Base-by-base conservation (phyloP, 257 asterid species). In the Paulownia fortunei region DNA sequence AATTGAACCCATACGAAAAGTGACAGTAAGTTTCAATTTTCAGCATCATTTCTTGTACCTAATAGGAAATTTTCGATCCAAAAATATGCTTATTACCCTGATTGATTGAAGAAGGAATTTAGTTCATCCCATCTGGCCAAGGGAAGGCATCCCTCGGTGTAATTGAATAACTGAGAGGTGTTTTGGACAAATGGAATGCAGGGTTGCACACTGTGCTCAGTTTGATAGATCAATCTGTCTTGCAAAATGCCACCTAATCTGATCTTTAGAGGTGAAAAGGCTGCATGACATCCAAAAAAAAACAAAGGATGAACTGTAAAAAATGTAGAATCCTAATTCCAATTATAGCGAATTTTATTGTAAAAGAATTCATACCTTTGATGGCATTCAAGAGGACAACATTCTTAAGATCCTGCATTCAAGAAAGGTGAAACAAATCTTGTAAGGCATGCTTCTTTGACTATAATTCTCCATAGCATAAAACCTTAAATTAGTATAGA, bases 51-150 rank as follows among this genome's bases (percentile, higher is more conserved):
- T n/a, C n/a, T n/a, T n/a, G n/a, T n/a, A n/a, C n/a, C n/a, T n/a
- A n/a, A n/a, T n/a, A 34, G 39, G 39, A 34, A 34, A 34, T 34
- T 34, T 34, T 34, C 2, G 3, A 34, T 34, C 6, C 6, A 13
- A 12, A 12, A 16, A 32, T 62, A 15, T 32, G 56, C 52, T 41
- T 8, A 7, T 83, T 86, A 92, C 96, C 89, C 92, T 5, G 96
- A 83, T 77, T 82, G 73, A 9, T 76, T 76, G 80, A 90, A 87
- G 71, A 92, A 90, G 7, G 81, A 69, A 69, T 90, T 92, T 10
- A 92, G 82, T 79, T 83, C 81, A 81, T 92, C 96, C 96, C 96
- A 92, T 90, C 97, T 87, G 76, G 84, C 80, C 81, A 89, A 80
- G 67, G 96, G 89, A 3, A 92, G 83, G 74, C 94, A 90, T 1